Conservation (phyloP, 805 yeast genomes). For the Komagataella mondaviorum region DNA sequence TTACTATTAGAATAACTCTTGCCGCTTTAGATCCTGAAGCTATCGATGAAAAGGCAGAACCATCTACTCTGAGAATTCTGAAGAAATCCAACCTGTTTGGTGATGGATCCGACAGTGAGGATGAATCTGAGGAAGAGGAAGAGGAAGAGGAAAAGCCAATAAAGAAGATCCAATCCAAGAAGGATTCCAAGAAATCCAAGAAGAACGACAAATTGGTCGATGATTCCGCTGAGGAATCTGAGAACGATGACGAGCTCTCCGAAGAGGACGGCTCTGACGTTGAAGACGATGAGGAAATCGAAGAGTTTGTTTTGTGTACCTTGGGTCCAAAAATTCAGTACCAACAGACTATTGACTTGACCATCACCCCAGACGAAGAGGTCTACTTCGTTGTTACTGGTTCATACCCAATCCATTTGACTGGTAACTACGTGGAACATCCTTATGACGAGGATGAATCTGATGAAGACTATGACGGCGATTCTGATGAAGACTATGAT, state of each 20-base stretch:
- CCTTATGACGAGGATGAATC: conserved; percentile 65
- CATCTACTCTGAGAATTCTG: conserved; percentile 82
- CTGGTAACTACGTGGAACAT: conserved; percentile 94
- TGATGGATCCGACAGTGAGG: conserved; percentile 32
- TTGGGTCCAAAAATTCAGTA: conserved; percentile 71
- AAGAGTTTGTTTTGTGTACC: conserved; percentile 80
- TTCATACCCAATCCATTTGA: conserved; percentile 81
- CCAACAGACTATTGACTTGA: conserved; percentile 86
- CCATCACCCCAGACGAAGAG: conserved; percentile 88
- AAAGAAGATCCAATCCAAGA: conserved; percentile 9
- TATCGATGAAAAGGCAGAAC: conserved; percentile 65
- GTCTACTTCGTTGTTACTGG: conserved; percentile 92
- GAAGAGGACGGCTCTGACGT: conserved; percentile 45
- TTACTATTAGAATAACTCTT: conserved; percentile 81
- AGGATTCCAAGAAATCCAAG: conserved; percentile 9
- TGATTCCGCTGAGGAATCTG: conserved; percentile 27
- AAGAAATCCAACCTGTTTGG: conserved; percentile 39
- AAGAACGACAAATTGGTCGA: conserved; percentile 16
- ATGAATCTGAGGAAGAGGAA: conserved; percentile 19
- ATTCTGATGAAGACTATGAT: conserved; percentile 42
- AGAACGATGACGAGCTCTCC: conserved; percentile 37
- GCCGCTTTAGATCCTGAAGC: conserved; percentile 93
- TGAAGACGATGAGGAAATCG: conserved; percentile 62
- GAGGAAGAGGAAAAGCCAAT: conserved; percentile 20
- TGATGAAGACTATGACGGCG: conserved; percentile 34